A percentile compares a stretch with the other conserved stretches of the same genome.
These are phyloP conservation scores for Neoboletus brunneissimus DNA, from an alignment of 768 basidiomycete genomes.

Conservation along the genomic window DNA sequence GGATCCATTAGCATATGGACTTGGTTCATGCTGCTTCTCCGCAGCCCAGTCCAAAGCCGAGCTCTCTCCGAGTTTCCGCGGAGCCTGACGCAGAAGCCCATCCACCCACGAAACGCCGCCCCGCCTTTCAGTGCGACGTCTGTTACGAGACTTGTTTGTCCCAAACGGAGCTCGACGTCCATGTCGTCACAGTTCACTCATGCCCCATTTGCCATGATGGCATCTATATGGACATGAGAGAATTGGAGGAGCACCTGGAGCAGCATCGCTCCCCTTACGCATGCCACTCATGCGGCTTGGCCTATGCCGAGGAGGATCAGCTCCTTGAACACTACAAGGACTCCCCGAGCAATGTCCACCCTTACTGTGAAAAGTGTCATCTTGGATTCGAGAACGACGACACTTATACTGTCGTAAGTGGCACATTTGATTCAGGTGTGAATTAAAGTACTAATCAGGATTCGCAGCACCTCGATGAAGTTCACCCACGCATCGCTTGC, in stretches of 20 bases:
- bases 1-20: slow-evolving; percentile 17
- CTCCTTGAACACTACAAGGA: slow-evolving; percentile 40
- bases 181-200: slow-evolving; percentile 30
- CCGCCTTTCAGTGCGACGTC: slow-evolving; percentile 19
- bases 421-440: not conserved
- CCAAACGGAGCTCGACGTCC: slow-evolving; percentile 29
- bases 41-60: slow-evolving; percentile 11
- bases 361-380: slow-evolving; percentile 34
- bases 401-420: slow-evolving; percentile 31
- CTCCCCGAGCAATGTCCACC: slow-evolving; percentile 35
- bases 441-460: not conserved
- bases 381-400: slow-evolving; percentile 35
- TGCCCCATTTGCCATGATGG: slow-evolving; percentile 35
- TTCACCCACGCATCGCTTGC: slow-evolving; percentile 39
- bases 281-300: slow-evolving; percentile 24
- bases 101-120: not conserved
- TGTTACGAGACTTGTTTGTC: slow-evolving; percentile 24
- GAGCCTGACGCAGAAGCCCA: slow-evolving; percentile 8
- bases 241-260: slow-evolving; percentile 30
- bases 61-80: slow-evolving; percentile 8
- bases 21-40: slow-evolving; percentile 14
- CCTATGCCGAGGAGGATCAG: slow-evolving; percentile 33
- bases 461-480: slow-evolving; percentile 38
- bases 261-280: slow-evolving; percentile 28
- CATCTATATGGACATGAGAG: slow-evolving; percentile 22